A percentile compares a stretch with the other conserved stretches of the same genome.
Evolutionary conservation across 164 flowering plant genomes (phyloP).

Genomic region (Aristolochia californica): DNA sequence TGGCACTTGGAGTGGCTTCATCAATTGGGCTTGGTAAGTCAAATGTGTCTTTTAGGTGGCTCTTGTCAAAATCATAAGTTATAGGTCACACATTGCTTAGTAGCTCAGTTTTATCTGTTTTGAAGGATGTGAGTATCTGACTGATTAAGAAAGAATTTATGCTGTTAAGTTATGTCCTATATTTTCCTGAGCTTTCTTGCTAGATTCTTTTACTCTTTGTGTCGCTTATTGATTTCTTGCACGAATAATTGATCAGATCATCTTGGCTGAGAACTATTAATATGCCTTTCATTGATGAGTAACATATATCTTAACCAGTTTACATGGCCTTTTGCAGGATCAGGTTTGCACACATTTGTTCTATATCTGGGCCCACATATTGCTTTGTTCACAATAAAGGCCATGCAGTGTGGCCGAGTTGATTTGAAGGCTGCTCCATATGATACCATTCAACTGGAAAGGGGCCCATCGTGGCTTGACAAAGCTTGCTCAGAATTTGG

Average conservation of each 20-base stretch:
- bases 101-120: too few species aligned
- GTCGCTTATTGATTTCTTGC: too few species aligned
- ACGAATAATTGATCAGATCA: too few species aligned
- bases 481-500: slow-evolving; percentile 80
- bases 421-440: slow-evolving; percentile 82
- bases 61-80: neutral
- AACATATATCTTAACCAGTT: too few species aligned
- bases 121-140: too few species aligned
- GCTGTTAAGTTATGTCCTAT: too few species aligned
- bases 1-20: slow-evolving; percentile 90
- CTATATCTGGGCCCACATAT: slow-evolving; percentile 89
- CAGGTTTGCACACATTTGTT: slow-evolving; percentile 94
- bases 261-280: too few species aligned
- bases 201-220: too few species aligned
- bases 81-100: neutral
- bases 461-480: slow-evolving; percentile 80
- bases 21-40: slow-evolving; percentile 87
- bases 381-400: slow-evolving; percentile 80
- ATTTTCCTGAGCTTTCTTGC: too few species aligned
- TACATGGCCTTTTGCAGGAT: slow-evolving; percentile 32
- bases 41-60: neutral
- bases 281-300: too few species aligned
- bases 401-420: slow-evolving; percentile 82
- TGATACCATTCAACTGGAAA: slow-evolving; percentile 82
- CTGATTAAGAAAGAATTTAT: too few species aligned